Conservation (phyloP, 441 rosid species). For the Populus trichocarpa region DNA sequence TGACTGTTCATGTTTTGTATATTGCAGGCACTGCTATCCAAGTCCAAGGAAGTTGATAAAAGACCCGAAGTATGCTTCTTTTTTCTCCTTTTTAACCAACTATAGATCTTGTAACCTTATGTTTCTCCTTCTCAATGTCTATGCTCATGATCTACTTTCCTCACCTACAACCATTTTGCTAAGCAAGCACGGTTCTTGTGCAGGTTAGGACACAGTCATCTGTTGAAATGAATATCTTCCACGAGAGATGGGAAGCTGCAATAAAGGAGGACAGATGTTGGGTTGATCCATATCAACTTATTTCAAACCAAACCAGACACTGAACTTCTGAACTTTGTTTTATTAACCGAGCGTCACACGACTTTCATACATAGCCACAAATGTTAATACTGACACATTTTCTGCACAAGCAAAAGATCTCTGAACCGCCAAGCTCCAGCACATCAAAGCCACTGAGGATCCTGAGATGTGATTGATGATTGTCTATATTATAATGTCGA, state of each 20-base stretch:
- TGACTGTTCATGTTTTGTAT: background rate
- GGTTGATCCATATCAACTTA: slow-evolving; percentile 63
- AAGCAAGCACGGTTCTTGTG: background rate
- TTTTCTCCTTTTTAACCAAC: background rate
- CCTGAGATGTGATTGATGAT: background rate
- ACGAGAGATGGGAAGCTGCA: slow-evolving; percentile 67
- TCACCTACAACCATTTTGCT: background rate
- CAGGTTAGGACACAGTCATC: slow-evolving; percentile 78
- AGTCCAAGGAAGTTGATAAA: slow-evolving; percentile 39
- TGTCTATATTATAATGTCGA: too few relatives aligned
- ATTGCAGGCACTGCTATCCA: slow-evolving; percentile 37
- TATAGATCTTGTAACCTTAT: background rate
- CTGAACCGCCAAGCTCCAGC: background rate
- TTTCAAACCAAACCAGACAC: slow-evolving; percentile 24
- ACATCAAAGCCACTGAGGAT: background rate
- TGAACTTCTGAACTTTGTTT: slow-evolving; percentile 9
- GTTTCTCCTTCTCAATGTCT: background rate
- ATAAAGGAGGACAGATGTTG: slow-evolving; percentile 62
- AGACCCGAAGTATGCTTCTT: slow-evolving; percentile 51
- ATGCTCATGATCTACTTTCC: background rate
- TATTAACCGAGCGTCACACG: background rate
- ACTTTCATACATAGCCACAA: background rate
- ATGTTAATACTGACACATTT: background rate
- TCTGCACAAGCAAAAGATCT: background rate
- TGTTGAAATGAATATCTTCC: slow-evolving; percentile 64